Evolutionary conservation across 768 basidiomycete genomes (phyloP), one percentile per base, ranked within the genome.

Genomic region (Collybia sordida): DNA sequence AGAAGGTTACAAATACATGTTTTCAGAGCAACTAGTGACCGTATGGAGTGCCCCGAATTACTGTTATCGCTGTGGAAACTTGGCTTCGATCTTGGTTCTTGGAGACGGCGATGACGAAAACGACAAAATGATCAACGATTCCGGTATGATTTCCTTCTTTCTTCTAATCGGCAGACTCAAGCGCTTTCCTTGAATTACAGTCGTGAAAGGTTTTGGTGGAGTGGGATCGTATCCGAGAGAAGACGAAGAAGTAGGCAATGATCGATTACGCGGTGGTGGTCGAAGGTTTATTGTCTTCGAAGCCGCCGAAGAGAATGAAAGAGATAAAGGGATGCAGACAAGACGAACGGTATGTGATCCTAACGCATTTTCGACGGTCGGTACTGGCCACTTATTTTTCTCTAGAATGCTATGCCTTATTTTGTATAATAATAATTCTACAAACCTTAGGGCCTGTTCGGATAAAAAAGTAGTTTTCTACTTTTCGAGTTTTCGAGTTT

Each of bases 1-100:
- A 66, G 93, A 95, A 67, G 93, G 93, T 1, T 94, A 82, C 72
- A 98, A 98, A 71, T 87, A 94, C 64, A 96, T 98, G 96, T 97
- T 98, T 59, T 90, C 97, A 63, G 82, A 87, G 53, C 79, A 86
- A 55, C 88, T 96, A 17, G 93, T 94, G 11, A 96, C 93, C 0
- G 93, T 96, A 8, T 96, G 93, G 93, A 86, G 84, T 4, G 93
- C 93, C 43, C 90, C 91, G 24, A 95, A 93, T 61, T 93, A 93
- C 63, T 94, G 77, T 52, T 81, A 79, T 52, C 67, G 74, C 24
- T 92, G 92, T 61, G 93, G 95, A 14, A 98, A 98, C 56, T 77
- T 91, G 70, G 95, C 95, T 0, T 87, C 87, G 25, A 92, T 98
- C 56, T 79, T 98, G 73, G 93, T 88, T 1, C 80, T 97, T 12